Evolutionary conservation across 2,329 filamentous ascomycete genomes (phyloP).

Genomic region (Aspergillus sp.): DNA sequence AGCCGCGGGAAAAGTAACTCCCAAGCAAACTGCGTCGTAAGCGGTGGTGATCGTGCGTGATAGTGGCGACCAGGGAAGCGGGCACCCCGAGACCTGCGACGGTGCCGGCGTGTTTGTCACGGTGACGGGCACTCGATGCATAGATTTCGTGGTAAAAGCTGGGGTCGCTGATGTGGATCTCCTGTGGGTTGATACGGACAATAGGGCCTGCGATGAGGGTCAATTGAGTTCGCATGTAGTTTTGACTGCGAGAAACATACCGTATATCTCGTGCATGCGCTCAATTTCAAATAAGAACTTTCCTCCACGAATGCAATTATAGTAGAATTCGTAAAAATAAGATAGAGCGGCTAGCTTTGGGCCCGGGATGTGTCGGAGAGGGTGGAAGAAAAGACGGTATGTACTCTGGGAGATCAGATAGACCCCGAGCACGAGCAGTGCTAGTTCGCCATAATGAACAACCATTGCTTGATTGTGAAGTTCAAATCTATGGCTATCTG

Average conservation of each 20-base stretch:
- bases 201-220: conserved; percentile 27
- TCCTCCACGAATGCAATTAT: conserved; percentile 32
- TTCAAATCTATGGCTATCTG: too few relatives aligned
- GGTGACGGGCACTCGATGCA: conserved; percentile 20
- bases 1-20: conserved; percentile 25
- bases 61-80: conserved; percentile 15
- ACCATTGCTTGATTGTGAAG: too few relatives aligned
- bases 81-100: conserved; percentile 16
- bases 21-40: conserved; percentile 18
- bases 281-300: conserved; percentile 34
- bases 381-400: conserved; percentile 35
- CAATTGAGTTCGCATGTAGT: too few relatives aligned
- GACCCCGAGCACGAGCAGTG: too few relatives aligned
- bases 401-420: conserved; percentile 4
- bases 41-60: conserved; percentile 20
- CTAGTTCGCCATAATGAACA: too few relatives aligned
- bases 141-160: conserved; percentile 36
- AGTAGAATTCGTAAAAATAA: conserved; percentile 35
- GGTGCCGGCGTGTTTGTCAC: conserved; percentile 26
- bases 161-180: conserved; percentile 36
- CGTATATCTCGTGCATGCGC: conserved; percentile 36
- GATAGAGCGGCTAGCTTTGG: conserved; percentile 33
- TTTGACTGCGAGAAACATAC: conserved; percentile 14
- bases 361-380: conserved; percentile 33
- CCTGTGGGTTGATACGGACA: conserved; percentile 33